These are phyloP conservation scores for Petrea volubilis DNA, from an alignment of 257 asterid species.

Conservation along the genomic window DNA sequence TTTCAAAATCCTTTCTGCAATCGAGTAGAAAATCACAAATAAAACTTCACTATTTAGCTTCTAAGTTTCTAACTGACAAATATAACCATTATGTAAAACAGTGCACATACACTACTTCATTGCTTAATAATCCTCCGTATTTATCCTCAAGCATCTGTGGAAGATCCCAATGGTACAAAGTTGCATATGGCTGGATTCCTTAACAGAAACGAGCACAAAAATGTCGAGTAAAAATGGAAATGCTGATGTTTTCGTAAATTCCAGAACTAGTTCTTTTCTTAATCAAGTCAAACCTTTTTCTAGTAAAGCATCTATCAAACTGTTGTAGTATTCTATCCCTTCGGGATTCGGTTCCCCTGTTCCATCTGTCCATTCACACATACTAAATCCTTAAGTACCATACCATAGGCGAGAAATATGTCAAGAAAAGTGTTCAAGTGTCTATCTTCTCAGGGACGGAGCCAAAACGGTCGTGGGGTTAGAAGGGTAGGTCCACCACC, in stretches of 20 bases:
- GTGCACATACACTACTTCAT: constrained; percentile 58
- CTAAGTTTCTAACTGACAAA: background rate
- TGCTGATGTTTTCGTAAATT: background rate
- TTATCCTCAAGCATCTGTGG: constrained; percentile 73
- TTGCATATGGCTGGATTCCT: constrained; percentile 80
- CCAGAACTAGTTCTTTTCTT: background rate
- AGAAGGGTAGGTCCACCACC: too few relatives aligned
- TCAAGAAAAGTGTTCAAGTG: background rate
- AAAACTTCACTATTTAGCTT: background rate
- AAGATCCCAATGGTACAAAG: constrained; percentile 91
- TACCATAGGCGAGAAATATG: background rate
- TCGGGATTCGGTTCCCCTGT: constrained; percentile 71
- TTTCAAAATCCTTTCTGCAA: constrained; percentile 69
- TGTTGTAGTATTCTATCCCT: constrained; percentile 78
- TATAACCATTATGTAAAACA: background rate
- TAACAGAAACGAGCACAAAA: background rate
- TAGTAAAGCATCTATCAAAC: constrained; percentile 62
- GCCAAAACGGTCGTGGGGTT: too few relatives aligned
- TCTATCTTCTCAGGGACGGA: too few relatives aligned
- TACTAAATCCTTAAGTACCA: background rate
- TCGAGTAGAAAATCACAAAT: background rate
- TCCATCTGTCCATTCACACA: constrained; percentile 54
- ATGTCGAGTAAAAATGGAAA: background rate
- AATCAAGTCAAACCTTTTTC: constrained; percentile 54
- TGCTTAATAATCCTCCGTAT: constrained; percentile 64